Conservation (phyloP, 176 grass and related monocot genomes). For the Oryza meyeriana region DNA sequence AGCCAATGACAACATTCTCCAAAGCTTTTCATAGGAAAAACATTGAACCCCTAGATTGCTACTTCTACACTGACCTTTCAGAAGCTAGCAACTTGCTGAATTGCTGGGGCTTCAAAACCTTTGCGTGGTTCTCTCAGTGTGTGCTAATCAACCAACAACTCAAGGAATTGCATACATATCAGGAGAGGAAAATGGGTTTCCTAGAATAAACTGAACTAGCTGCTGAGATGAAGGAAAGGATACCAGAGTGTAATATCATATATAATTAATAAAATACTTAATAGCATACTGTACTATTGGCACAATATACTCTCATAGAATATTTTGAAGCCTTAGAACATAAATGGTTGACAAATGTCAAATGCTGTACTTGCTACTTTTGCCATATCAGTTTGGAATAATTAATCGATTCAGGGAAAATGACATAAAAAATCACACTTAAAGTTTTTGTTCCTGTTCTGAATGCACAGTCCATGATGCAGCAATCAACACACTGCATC, state of each 20-base stretch:
- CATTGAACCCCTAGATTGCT: background rate
- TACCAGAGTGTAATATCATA: background rate
- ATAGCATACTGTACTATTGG: no score
- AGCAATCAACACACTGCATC: slow-evolving; percentile 21
- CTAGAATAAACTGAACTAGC: no score
- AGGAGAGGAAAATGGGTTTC: slow-evolving; percentile 39
- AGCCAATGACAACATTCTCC: slow-evolving; percentile 34
- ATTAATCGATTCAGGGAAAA: background rate
- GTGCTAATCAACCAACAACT: slow-evolving; percentile 43
- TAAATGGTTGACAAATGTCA: background rate
- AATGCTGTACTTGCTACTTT: background rate
- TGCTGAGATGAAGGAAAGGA: background rate
- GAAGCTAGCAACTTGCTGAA: slow-evolving; percentile 25
- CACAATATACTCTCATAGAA: background rate
- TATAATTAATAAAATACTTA: background rate
- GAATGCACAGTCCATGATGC: slow-evolving; percentile 20
- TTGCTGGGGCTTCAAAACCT: slow-evolving; percentile 53
- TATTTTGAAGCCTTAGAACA: background rate
- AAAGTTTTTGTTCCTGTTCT: background rate
- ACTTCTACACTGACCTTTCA: background rate
- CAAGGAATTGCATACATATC: slow-evolving; percentile 43
- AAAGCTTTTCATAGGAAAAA: background rate
- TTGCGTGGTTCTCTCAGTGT: slow-evolving; percentile 40
- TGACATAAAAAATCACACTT: background rate
- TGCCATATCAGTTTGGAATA: background rate